Evolutionary conservation across 306 rosid species (phyloP).

Genomic region (Datisca glomerata): DNA sequence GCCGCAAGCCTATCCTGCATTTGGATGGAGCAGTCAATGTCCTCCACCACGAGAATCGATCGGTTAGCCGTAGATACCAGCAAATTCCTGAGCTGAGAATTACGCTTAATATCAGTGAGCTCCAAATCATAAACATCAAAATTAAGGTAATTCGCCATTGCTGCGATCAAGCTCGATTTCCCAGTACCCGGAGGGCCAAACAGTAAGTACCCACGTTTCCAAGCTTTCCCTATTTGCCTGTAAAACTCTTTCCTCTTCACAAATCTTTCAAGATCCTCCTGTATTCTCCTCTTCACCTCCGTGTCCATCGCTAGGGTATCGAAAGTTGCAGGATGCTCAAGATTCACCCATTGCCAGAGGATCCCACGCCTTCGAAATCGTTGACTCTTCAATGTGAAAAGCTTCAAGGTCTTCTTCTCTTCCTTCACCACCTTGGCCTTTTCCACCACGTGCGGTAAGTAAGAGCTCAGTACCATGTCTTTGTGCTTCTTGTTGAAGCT

Average conservation of each 20-base stretch:
- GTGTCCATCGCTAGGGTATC: slow-evolving; percentile 50
- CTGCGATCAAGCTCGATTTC: slow-evolving; percentile 67
- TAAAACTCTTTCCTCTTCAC: slow-evolving; percentile 50
- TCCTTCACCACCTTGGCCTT: slow-evolving; percentile 34
- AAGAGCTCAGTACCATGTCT: slow-evolving; percentile 26
- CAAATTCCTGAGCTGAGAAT: slow-evolving; percentile 35
- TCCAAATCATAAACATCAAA: slow-evolving; percentile 72
- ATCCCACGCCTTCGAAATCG: slow-evolving; percentile 22
- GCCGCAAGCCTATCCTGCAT: slow-evolving; percentile 29
- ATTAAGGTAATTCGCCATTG: slow-evolving; percentile 64
- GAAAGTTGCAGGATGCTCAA: slow-evolving; percentile 66
- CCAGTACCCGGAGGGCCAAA: slow-evolving; percentile 90
- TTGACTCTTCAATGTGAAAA: slow-evolving; percentile 29
- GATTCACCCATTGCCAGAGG: slow-evolving; percentile 33
- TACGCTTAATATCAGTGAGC: slow-evolving; percentile 23
- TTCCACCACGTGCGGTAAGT: slow-evolving; percentile 35
- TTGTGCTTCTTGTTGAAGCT: slow-evolving; percentile 50
- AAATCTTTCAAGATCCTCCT: slow-evolving; percentile 38
- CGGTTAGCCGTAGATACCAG: slow-evolving; percentile 41
- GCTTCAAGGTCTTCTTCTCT: slow-evolving; percentile 32
- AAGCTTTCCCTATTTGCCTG: slow-evolving; percentile 58
- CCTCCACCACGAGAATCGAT: slow-evolving; percentile 75
- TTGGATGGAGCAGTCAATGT: slow-evolving; percentile 52
- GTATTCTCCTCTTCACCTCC: slow-evolving; percentile 26
- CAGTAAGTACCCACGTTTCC: slow-evolving; percentile 74